Conservation (phyloP, 192 early-diverging fungal species). For the Coemansia sp. region DNA sequence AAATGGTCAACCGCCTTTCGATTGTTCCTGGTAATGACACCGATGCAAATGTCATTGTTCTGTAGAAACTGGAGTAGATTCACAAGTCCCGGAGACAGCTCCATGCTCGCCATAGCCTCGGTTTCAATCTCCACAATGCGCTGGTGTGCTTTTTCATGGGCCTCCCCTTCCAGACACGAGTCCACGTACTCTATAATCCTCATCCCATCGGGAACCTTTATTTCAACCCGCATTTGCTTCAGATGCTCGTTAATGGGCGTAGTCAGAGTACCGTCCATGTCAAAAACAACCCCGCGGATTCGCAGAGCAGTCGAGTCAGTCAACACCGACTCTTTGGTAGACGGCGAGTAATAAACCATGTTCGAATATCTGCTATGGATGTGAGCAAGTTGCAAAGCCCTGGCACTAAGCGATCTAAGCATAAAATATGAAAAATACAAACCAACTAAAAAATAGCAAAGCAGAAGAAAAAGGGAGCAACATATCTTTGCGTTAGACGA, state of each 20-base stretch:
- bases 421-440: neutral
- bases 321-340: constrained; percentile 25
- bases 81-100: constrained; percentile 46
- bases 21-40: constrained; percentile 56
- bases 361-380: neutral
- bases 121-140: constrained; percentile 46
- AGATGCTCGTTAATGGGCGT: constrained; percentile 49
- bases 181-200: constrained; percentile 47
- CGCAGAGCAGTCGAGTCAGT: constrained; percentile 29
- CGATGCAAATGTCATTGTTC: constrained; percentile 33
- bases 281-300: constrained; percentile 51
- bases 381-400: neutral
- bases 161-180: constrained; percentile 27
- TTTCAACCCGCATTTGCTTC: constrained; percentile 29
- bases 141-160: constrained; percentile 25
- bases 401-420: neutral
- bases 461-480: neutral
- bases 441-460: neutral
- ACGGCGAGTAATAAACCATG: constrained; percentile 40
- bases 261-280: constrained; percentile 56
- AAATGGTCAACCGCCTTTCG: constrained; percentile 45
- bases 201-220: constrained; percentile 38
- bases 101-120: constrained; percentile 46
- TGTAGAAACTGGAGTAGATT: constrained; percentile 42
- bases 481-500: neutral